Evolutionary conservation across 192 early-diverging fungal species (phyloP), one percentile per base, ranked within the genome.

Genomic region (Coemansia sp.): DNA sequence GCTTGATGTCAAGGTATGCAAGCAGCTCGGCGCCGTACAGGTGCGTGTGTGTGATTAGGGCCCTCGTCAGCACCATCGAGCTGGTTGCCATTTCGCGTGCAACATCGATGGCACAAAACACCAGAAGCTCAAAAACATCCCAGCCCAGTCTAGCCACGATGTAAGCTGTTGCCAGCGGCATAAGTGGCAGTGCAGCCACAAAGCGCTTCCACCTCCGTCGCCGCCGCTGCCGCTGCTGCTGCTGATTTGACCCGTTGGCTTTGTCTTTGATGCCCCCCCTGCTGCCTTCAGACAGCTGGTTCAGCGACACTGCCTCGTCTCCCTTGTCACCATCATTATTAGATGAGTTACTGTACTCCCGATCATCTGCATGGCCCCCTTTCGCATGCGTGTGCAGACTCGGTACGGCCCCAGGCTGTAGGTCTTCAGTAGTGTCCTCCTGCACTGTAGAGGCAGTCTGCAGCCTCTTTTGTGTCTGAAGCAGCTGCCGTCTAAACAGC

Each of bases 141-240:
- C 69, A 72, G 6, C 56, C 69, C 2, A 72, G 34, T 1, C 69
- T 50, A 17, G 38, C 57, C 2, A 39, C 52, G 15, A 65, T 51
- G 17, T 72, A 72, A 6, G 69, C 69, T 1, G 69, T 65, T 13
- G 69, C 69, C 50, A 72, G 24, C 1, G 69, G 69, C 61, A 65
- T 55, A 13, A 72, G 53, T 14, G 69, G 61, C 53, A 56, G 25
- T 14, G 69, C 69, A 0, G 69, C 69, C 3, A 72, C 41, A 53
- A 72, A 60, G 20, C 69, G 50, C 57, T 60, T 65, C 61, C 69
- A 65, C 38, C 43, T 45, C 24, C 40, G 9, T 2, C 51, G 39
- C 1, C 42, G 7, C 5, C 5, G 6, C 6, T 32, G 5, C 11
- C 6, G 6, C 30, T 32, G 30, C 30, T 32, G 30, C n/a, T n/a